A percentile compares a stretch with the other conserved stretches of the same genome.
Evolutionary conservation across 352 stramenopile species (phyloP).

Genomic region (Phytopythium montanum): DNA sequence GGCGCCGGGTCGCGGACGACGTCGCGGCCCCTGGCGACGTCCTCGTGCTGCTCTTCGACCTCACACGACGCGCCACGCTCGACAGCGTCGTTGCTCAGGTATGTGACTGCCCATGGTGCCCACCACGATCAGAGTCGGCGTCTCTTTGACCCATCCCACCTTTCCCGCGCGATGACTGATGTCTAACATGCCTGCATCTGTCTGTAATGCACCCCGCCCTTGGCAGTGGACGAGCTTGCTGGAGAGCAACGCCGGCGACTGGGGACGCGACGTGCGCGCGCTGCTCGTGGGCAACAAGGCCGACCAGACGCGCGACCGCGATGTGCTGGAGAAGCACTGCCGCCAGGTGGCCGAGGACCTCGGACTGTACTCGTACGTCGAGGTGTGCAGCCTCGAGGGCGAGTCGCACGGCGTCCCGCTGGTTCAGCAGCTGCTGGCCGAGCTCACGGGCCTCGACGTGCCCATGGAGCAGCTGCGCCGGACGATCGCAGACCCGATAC

Average conservation of each 20-base stretch:
- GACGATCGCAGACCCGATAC: constrained; percentile 2
- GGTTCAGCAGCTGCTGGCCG: constrained; percentile 16
- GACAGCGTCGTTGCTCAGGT: constrained; percentile 30
- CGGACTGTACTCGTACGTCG: constrained; percentile 57
- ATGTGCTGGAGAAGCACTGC: constrained; percentile 34
- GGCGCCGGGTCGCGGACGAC: constrained; percentile 5
- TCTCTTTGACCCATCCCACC: background rate
- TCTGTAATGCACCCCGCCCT: background rate
- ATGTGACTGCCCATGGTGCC: no score
- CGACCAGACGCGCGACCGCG: constrained; percentile 30
- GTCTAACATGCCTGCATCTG: background rate
- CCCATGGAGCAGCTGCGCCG: constrained; percentile 7
- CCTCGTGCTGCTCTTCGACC: constrained; percentile 52
- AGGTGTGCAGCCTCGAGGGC: constrained; percentile 32
- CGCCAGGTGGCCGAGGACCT: constrained; percentile 34
- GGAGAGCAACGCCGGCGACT: constrained; percentile 13
- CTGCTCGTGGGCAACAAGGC: constrained; percentile 57
- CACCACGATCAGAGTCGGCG: no score
- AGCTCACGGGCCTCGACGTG: constrained; percentile 17
- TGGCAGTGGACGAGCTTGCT: constrained; percentile 34
- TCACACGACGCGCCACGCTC: constrained; percentile 39
- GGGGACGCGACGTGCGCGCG: constrained; percentile 12
- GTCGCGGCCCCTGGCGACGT: constrained; percentile 13
- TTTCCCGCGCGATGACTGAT: background rate
- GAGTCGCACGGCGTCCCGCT: constrained; percentile 18